Evolutionary conservation across 2,329 filamentous ascomycete species (phyloP).

Genomic region (Cladosporium phlei): DNA sequence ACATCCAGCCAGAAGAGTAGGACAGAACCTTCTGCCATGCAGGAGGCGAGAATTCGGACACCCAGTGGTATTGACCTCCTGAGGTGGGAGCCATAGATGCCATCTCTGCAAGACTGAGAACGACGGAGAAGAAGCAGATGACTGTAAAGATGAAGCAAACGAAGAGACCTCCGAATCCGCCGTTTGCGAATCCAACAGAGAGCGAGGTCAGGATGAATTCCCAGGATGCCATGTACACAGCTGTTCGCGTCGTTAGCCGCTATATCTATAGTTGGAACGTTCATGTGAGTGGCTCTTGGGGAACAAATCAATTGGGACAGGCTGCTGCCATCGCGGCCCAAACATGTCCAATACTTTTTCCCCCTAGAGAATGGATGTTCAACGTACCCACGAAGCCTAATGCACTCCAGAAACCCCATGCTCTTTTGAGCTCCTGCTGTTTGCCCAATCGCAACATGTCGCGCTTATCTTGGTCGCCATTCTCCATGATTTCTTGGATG

Average conservation of each 20-base stretch:
- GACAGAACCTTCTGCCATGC: constrained; percentile 26
- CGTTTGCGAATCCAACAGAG: constrained; percentile 28
- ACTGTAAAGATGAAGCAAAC: constrained; percentile 31
- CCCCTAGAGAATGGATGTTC: too few relatives aligned
- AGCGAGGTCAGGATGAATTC: constrained; percentile 31
- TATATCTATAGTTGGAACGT: too few relatives aligned
- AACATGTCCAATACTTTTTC: too few relatives aligned
- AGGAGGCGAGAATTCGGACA: constrained; percentile 31
- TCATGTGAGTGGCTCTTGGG: too few relatives aligned
- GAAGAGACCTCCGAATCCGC: constrained; percentile 31
- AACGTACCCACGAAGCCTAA: constrained; percentile 27
- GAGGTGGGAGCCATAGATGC: constrained; percentile 31
- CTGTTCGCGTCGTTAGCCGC: background rate
- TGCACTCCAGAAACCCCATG: constrained; percentile 26
- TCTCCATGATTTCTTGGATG: constrained; percentile 1
- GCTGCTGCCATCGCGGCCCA: background rate
- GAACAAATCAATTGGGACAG: background rate
- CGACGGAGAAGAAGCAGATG: constrained; percentile 26
- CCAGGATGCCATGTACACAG: constrained; percentile 29
- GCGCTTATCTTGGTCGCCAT: constrained; percentile 9
- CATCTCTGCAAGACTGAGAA: constrained; percentile 31
- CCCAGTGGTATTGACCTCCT: constrained; percentile 31
- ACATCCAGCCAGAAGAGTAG: constrained; percentile 31
- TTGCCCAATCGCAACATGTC: constrained; percentile 31
- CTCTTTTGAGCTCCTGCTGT: constrained; percentile 26